Conservation (phyloP, 352 stramenopile species). For the Globisporangium cederbergense region DNA sequence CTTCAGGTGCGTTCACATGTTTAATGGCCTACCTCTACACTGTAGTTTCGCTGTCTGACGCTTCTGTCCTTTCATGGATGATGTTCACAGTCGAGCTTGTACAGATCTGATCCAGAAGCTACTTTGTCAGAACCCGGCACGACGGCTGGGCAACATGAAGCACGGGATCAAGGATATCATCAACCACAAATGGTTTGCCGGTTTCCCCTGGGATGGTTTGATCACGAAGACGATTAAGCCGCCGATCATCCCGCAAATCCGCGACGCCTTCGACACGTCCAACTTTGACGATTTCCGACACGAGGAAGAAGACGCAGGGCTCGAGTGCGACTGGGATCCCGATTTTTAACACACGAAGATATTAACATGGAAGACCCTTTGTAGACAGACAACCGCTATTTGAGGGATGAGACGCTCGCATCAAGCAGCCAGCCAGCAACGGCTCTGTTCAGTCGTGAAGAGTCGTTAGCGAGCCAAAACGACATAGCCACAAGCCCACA, state of each 20-base stretch:
- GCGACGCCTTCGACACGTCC: slow-evolving; percentile 72
- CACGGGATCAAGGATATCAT: slow-evolving; percentile 83
- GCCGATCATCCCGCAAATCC: slow-evolving; percentile 70
- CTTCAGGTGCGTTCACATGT: slow-evolving; percentile 50
- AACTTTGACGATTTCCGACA: slow-evolving; percentile 82
- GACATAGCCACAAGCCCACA: neutral
- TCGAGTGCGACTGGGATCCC: slow-evolving; percentile 69
- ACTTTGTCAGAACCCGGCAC: slow-evolving; percentile 70
- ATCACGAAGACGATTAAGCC: slow-evolving; percentile 59
- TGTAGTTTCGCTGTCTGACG: neutral
- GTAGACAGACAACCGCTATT: neutral
- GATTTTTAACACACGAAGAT: slow-evolving; percentile 45
- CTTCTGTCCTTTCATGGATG: neutral
- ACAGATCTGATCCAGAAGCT: slow-evolving; percentile 89
- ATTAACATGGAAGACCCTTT: neutral
- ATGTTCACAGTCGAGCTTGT: slow-evolving; percentile 41
- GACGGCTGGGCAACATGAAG: slow-evolving; percentile 80
- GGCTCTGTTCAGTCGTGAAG: neutral
- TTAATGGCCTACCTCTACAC: neutral
- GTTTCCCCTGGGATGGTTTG: slow-evolving; percentile 65
- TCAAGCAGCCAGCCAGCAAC: neutral
- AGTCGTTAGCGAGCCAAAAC: neutral
- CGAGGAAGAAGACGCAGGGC: slow-evolving; percentile 54
- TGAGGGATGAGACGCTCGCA: neutral
- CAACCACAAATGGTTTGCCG: slow-evolving; percentile 79